Base-by-base conservation (phyloP, 202 grass and related monocot genomes). In the Bolboschoenoplectus hybrid region DNA sequence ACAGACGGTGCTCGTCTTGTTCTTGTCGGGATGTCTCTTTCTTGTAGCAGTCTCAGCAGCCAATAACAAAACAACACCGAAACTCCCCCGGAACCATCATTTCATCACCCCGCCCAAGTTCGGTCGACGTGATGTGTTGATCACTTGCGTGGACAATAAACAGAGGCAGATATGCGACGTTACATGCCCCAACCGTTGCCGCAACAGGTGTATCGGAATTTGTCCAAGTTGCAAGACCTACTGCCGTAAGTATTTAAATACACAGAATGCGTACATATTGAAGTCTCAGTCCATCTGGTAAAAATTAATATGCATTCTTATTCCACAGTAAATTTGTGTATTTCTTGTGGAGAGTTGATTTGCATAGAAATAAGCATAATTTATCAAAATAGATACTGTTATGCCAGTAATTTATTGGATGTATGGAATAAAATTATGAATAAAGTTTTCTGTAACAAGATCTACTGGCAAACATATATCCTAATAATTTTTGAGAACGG, bases 171-270 rank as follows among this genome's bases (percentile, higher is more conserved):
- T 53, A 0, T 92, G 90, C 68, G 6, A 4, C 7, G 89, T 74
- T 13, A 76, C 32, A 11, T 95, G 93, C 87, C 89, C 85, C 73
- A 1, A 5, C 36, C 77, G 85, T 3, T 95, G 93, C 91, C 82
- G 47, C n/a, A 87, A n/a, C 0, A 85, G 86, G 88, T 92, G 93
- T 86, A 78, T 95, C 6, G 87, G 87, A 35, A 49, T 89, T 60
- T 92, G 93, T 87, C 90, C 93, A 0, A 78, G 82, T 66, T 95
- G 93, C 93, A 79, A 83, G 65, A 92, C 93, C 58, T 92, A 86
- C 87, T 92, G 93, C 91, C 52, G 92, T 93, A 62, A 41, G 89
- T 84, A 50, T 32, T 36, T 63, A 80, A 14, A 80, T 3, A 38
- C 17, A 35, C 74, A 57, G 34, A 26, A 12, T 44, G 4, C 3